Conservation (phyloP, 2,329 filamentous ascomycete species). For the Hymenoscyphus fructigenus region DNA sequence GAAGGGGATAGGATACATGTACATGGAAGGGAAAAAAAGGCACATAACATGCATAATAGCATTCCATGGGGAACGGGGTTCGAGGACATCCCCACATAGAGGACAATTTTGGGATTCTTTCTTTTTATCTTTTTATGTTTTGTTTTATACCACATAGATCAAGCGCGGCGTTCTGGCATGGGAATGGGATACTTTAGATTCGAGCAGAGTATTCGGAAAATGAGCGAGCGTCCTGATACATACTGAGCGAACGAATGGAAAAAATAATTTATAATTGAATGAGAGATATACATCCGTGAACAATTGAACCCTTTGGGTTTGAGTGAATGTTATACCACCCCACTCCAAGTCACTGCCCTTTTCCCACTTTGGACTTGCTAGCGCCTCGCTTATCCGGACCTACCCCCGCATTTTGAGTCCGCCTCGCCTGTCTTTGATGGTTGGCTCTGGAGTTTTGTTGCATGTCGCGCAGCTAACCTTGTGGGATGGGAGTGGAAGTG, state of each 20-base stretch:
- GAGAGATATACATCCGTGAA: not conserved
- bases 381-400: too few species aligned
- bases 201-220: not conserved
- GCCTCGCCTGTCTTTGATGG: too few species aligned
- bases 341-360: too few species aligned
- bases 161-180: not conserved
- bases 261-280: constrained; percentile 1
- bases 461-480: too few species aligned
- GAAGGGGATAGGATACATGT: not conserved
- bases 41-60: too few species aligned
- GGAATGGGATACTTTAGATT: not conserved
- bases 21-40: not conserved
- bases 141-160: not conserved
- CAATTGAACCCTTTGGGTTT: too few species aligned
- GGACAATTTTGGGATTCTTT: not conserved
- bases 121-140: not conserved
- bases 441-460: too few species aligned
- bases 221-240: not conserved
- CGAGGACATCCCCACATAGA: not conserved
- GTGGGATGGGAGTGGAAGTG: too few species aligned
- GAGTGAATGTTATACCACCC: too few species aligned
- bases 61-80: not conserved
- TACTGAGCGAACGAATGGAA: not conserved
- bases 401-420: too few species aligned
- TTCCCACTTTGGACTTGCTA: too few species aligned